phyloP scores from a whole-genome alignment of 345 rosid genomes.

The Linum tenue region DNA sequence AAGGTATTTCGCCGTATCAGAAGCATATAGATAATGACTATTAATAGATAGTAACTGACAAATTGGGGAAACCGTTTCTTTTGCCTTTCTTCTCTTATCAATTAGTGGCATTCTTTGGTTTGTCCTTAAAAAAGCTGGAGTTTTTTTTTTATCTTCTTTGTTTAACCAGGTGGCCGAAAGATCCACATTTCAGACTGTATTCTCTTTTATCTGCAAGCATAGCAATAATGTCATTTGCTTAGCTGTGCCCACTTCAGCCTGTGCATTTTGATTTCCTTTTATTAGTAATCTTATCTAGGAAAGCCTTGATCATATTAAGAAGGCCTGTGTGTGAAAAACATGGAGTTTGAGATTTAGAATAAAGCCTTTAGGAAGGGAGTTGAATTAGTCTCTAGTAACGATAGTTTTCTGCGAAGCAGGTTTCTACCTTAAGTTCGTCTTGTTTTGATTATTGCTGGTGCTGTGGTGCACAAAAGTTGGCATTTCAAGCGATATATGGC shows the following conservation, averaged over 20 bases:
- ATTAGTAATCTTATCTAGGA: no score
- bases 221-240: not conserved
- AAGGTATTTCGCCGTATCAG: conserved; percentile 33
- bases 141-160: not conserved
- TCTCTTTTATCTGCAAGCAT: not conserved
- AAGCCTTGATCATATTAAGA: no score
- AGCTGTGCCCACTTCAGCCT: not conserved
- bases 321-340: no score
- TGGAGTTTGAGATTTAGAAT: no score
- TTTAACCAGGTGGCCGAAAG: not conserved
- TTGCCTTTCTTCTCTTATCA: not conserved
- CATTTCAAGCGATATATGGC: no score
- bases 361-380: no score
- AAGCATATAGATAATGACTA: not conserved
- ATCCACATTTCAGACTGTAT: not conserved
- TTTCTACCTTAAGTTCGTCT: not conserved
- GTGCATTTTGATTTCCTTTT: not conserved
- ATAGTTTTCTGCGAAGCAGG: no score
- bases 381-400: no score
- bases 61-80: not conserved
- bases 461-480: not conserved
- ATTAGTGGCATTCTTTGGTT: no score
- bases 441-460: not conserved
- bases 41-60: not conserved
- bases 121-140: not conserved